Conservation (phyloP, 306 rosid species). For the Biancaea sappan region DNA sequence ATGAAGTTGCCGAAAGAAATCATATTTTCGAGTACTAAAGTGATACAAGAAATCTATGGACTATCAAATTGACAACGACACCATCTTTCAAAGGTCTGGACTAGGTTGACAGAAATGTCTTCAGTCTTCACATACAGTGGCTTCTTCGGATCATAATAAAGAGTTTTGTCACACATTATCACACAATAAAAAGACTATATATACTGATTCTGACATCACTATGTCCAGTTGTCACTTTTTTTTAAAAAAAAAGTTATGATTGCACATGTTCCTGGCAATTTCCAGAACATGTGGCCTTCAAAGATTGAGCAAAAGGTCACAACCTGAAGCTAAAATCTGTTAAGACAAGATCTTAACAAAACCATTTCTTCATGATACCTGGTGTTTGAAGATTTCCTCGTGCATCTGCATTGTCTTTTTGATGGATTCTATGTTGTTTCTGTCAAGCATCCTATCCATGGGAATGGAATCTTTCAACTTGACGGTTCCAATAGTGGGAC, state of each 20-base stretch:
- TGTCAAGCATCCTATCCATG: conserved; percentile 66
- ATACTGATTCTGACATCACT: neutral
- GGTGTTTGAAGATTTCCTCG: conserved; percentile 77
- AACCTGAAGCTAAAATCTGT: conserved; percentile 6
- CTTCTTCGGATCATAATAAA: neutral
- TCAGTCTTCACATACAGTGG: conserved; percentile 7
- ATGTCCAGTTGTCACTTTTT: neutral
- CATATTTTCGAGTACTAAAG: neutral
- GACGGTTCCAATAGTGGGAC: conserved; percentile 36
- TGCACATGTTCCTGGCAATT: neutral
- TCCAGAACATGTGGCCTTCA: neutral
- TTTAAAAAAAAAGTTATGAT: no score
- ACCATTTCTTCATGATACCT: conserved; percentile 56
- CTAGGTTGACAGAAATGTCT: conserved; percentile 1
- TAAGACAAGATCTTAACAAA: conserved; percentile 14
- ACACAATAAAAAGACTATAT: neutral
- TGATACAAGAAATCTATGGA: neutral
- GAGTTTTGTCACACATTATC: neutral
- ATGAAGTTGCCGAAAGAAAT: neutral
- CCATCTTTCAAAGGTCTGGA: neutral
- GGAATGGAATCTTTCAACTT: conserved; percentile 46
- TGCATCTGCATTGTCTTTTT: conserved; percentile 87
- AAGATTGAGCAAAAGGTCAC: neutral
- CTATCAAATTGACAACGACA: neutral
- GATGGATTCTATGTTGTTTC: conserved; percentile 60